Percentiles rank a stretch among this genome's conserved stretches.
phyloP scores from a whole-genome alignment of 306 rosid genomes.

The Comarum palustre region DNA sequence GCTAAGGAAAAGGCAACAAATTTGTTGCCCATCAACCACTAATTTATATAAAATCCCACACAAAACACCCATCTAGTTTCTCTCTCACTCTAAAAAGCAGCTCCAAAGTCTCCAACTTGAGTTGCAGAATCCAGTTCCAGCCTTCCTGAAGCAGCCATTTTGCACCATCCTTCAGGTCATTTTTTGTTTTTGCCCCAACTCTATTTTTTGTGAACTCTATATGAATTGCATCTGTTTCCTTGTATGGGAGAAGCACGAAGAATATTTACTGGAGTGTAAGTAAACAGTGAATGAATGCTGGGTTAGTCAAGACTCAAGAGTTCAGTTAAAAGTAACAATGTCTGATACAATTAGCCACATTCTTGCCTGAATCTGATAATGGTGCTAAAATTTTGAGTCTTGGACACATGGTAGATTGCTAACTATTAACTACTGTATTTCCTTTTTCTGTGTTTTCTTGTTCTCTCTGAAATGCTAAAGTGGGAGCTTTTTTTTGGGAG shows the following conservation, averaged over 20 bases:
- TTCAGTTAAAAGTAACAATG: conserved; percentile 10
- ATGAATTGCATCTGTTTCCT: background rate
- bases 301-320: background rate
- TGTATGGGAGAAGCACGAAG: background rate
- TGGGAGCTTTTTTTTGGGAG: background rate
- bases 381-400: background rate
- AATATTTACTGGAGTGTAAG: background rate
- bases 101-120: conserved; percentile 1
- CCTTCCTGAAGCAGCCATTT: conserved; percentile 32
- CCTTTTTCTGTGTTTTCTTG: background rate
- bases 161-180: conserved; percentile 43
- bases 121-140: conserved; percentile 30
- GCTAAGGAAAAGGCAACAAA: conserved; percentile 58
- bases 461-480: background rate
- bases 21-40: conserved; percentile 35
- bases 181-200: background rate
- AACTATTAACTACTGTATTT: background rate
- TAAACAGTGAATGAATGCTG: background rate
- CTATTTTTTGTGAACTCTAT: background rate
- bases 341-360: background rate
- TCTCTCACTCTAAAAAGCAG: conserved; percentile 18
- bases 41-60: conserved; percentile 16
- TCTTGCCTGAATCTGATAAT: conserved; percentile 12
- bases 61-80: background rate
- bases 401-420: background rate